These are phyloP conservation scores for Gentiana macrophylla DNA, from an alignment of 257 asterid genomes.

Conservation along the genomic window DNA sequence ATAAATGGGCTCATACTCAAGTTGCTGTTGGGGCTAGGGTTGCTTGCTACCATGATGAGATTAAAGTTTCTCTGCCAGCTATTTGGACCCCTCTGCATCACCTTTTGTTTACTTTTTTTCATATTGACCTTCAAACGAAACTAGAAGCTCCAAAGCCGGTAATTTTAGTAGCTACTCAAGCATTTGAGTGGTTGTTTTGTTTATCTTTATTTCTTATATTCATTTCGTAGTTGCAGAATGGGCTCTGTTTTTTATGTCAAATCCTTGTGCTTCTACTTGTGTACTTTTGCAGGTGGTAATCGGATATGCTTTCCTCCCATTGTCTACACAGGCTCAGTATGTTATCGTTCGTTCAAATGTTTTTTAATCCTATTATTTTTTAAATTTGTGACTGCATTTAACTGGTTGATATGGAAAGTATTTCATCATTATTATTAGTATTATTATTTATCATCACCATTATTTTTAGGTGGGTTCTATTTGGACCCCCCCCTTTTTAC, in stretches of 20 bases:
- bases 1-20: slow-evolving; percentile 82
- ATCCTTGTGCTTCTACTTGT: slow-evolving; percentile 11
- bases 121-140: slow-evolving; percentile 93
- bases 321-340: slow-evolving; percentile 88
- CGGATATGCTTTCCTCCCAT: slow-evolving; percentile 89
- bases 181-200: slow-evolving; percentile 9
- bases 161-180: slow-evolving; percentile 28
- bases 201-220: slow-evolving; percentile 5
- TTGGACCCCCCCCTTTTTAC: no score
- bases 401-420: neutral
- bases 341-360: slow-evolving; percentile 8
- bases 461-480: no score
- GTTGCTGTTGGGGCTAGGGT: slow-evolving; percentile 90
- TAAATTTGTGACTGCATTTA: no score
- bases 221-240: slow-evolving; percentile 6
- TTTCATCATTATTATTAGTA: no score
- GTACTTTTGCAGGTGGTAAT: slow-evolving; percentile 64
- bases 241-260: slow-evolving; percentile 2
- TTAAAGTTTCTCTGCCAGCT: slow-evolving; percentile 92
- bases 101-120: slow-evolving; percentile 90
- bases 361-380: no score
- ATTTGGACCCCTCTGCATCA: slow-evolving; percentile 92
- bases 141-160: slow-evolving; percentile 97
- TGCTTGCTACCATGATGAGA: slow-evolving; percentile 95
- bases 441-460: no score